Evolutionary conservation across 345 rosid genomes (phyloP), one percentile per base, ranked within the genome.

Genomic region (Ceriops zippeliana): DNA sequence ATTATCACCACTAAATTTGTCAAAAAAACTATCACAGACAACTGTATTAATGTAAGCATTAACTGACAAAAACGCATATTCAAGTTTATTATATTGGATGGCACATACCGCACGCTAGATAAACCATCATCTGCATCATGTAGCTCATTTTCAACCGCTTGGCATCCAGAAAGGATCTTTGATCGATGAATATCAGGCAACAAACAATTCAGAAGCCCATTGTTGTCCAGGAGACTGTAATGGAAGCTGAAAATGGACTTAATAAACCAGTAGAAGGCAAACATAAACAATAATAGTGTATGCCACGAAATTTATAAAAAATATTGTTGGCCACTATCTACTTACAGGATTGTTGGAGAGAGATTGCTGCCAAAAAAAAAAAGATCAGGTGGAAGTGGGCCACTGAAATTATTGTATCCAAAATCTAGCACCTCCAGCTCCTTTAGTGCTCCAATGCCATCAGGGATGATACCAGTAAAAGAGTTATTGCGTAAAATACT

Each of bases 131-230:
- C 31, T 56, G 31, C 59, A 24, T 56, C 59, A 56, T 24, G 28
- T 21, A 75, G 66, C 42, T 70, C 77, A 31, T 62, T 79, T 59
- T 81, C 85, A 75, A 80, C 79, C 34, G 76, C 73, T 70, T 82
- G 85, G 62, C 67, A 63, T 72, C 79, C 84, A 57, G 88, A 80
- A 74, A 74, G 42, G 60, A 22, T 66, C 67, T 71, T 76, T 64
- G 82, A 80, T 63, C 76, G 70, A 28, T 67, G 47, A 9, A 81
- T 53, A 62, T 83, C 83, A 5, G 85, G 82, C 10, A 27, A 56
- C 16, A 57, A 37, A 51, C 35, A 32, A 58, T 28, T 5, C 26
- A 38, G 62, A 56, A 38, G 35, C 9, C 37, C 62, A 37, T 58
- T 68, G 63, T 68, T 37, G 53, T 68, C 71, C 63, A 68, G 31